A percentile compares a stretch with the other conserved stretches of the same genome.
phyloP scores from a whole-genome alignment of 257 asterid species.

The Capsicum pubescens region DNA sequence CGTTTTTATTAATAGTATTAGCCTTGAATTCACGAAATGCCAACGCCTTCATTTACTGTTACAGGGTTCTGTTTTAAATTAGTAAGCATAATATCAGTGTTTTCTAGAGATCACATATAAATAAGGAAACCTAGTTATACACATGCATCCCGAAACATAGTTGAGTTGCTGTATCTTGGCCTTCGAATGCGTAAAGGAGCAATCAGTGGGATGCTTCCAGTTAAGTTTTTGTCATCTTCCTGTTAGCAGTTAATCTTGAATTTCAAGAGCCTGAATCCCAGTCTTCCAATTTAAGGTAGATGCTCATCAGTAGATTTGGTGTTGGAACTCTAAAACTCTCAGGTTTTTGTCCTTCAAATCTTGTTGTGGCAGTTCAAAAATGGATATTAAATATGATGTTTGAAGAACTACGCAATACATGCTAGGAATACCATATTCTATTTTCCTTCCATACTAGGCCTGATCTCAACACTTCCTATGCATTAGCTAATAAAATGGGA shows the following conservation, averaged over 20 bases:
- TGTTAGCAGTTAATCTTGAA: background rate
- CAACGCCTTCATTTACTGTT: background rate
- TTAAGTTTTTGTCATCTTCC: background rate
- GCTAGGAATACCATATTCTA: background rate
- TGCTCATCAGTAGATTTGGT: background rate
- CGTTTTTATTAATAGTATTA: constrained; percentile 12
- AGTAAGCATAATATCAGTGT: background rate
- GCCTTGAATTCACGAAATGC: background rate
- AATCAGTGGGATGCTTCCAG: background rate
- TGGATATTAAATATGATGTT: background rate
- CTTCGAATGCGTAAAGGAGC: constrained; percentile 17
- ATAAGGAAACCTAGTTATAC: background rate
- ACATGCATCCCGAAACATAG: background rate
- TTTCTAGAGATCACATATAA: constrained; percentile 12
- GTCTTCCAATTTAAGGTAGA: background rate
- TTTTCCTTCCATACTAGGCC: background rate
- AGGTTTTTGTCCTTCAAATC: background rate
- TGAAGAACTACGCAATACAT: background rate
- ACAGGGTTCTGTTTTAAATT: background rate
- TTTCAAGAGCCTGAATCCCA: background rate
- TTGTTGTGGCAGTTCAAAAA: background rate
- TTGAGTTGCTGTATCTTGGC: background rate
- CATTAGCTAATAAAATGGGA: background rate
- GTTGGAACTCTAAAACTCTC: background rate
- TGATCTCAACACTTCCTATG: background rate